Conservation (phyloP, 2,329 filamentous ascomycete genomes). For the Furcasterigmium furcatum region DNA sequence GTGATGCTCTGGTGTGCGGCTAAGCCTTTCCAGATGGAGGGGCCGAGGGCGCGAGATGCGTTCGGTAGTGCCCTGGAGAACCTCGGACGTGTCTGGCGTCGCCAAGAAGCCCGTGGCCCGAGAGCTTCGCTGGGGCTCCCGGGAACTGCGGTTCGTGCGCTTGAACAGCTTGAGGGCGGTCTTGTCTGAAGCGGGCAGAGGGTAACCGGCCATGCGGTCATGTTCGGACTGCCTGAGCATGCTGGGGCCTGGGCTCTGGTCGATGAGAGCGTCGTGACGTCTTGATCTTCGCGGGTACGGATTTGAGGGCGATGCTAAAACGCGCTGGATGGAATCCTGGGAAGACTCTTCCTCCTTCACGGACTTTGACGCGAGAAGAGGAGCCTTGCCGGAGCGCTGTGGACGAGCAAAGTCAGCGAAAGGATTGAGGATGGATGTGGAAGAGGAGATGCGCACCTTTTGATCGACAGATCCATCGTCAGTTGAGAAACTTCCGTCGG, state of each 20-base stretch:
- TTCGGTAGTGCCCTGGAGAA: conserved; percentile 21
- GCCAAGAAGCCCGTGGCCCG: conserved; percentile 35
- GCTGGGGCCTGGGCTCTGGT: conserved; percentile 22
- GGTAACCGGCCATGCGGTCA: conserved; percentile 10
- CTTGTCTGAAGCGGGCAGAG: not conserved
- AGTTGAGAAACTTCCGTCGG: conserved; percentile 30
- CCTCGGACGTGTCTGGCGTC: conserved; percentile 57
- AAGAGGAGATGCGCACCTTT: not conserved
- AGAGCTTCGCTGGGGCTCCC: not conserved
- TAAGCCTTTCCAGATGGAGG: conserved; percentile 35
- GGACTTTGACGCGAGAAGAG: conserved; percentile 6
- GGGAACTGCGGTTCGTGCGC: not conserved
- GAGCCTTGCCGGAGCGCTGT: conserved; percentile 3
- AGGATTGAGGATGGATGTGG: not conserved
- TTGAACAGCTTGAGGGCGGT: not conserved
- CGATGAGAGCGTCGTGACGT: conserved; percentile 25
- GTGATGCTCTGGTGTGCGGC: conserved; percentile 42
- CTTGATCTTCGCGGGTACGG: conserved; percentile 24
- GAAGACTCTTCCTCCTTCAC: conserved; percentile 23
- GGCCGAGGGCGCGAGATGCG: conserved; percentile 36
- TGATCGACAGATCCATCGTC: not conserved
- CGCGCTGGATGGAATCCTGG: conserved; percentile 19
- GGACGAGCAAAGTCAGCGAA: conserved; percentile 3
- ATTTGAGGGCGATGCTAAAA: conserved; percentile 19
- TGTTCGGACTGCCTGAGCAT: conserved; percentile 16